Conservation (phyloP, 2,329 filamentous ascomycete genomes). For the Pseudocercospora crystallina region DNA sequence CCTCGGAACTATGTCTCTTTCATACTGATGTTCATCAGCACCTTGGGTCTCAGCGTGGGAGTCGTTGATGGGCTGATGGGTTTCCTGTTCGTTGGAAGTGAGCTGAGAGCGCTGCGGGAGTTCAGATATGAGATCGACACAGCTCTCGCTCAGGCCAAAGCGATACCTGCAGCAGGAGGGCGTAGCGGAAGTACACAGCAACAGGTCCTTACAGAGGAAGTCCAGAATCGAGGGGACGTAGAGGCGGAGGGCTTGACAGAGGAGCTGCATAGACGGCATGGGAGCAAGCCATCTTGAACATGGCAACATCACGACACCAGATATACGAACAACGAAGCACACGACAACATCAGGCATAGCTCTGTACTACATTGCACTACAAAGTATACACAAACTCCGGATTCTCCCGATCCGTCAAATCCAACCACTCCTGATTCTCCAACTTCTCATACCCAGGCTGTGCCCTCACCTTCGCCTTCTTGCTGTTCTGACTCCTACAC, state of each 20-base stretch:
- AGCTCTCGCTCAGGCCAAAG: constrained; percentile 47
- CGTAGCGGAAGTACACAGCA: too few species aligned
- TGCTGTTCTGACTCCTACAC: constrained; percentile 59
- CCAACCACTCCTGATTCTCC: constrained; percentile 65
- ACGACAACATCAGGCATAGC: too few species aligned
- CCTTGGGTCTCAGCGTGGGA: constrained; percentile 72
- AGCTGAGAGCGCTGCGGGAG: constrained; percentile 79
- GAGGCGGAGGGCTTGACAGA: not conserved
- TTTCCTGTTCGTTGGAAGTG: constrained; percentile 79
- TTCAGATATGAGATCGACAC: constrained; percentile 91
- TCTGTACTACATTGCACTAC: not conserved
- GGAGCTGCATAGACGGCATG: not conserved
- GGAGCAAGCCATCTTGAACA: too few species aligned
- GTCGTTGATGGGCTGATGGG: constrained; percentile 83
- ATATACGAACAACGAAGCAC: too few species aligned
- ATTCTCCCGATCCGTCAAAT: constrained; percentile 66
- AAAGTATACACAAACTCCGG: constrained; percentile 58
- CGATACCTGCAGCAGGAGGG: not conserved
- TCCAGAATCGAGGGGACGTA: not conserved
- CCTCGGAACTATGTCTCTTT: constrained; percentile 76
- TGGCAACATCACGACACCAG: too few species aligned
- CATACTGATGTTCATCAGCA: constrained; percentile 74
- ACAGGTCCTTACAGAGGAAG: too few species aligned
- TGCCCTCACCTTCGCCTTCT: constrained; percentile 56
- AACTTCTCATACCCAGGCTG: constrained; percentile 59